phyloP scores from a whole-genome alignment of 164 flowering plant genomes.

The Berberis vulgaris region DNA sequence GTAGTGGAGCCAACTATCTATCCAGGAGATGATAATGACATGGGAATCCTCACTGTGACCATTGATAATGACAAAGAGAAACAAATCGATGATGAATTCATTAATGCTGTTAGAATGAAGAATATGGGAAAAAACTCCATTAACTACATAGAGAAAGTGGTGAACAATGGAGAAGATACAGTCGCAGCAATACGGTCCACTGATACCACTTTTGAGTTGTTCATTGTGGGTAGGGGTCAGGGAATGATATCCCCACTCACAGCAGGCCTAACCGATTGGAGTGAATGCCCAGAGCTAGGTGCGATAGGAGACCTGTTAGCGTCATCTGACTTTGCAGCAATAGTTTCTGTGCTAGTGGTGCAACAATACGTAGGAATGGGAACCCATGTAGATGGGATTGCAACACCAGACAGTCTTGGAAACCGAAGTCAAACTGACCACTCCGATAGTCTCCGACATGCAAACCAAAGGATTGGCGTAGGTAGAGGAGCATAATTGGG shows the following conservation, averaged over 20 bases:
- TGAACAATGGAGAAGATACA: neutral
- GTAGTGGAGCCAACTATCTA: neutral
- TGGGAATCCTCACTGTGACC: neutral
- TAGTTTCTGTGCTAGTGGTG: conserved; percentile 11
- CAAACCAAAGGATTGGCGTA: too few species aligned
- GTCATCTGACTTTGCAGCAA: conserved; percentile 11
- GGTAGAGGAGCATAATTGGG: too few species aligned
- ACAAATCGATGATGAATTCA: conserved; percentile 6
- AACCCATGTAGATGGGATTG: too few species aligned
- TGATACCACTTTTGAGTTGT: conserved; percentile 3
- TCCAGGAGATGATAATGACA: neutral
- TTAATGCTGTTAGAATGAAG: conserved; percentile 2
- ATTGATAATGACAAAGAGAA: conserved; percentile 2
- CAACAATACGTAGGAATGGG: conserved; percentile 3
- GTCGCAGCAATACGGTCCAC: conserved; percentile 3
- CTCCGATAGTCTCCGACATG: too few species aligned
- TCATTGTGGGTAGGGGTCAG: conserved; percentile 7
- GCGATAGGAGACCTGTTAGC: conserved; percentile 11
- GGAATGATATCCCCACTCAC: conserved; percentile 5
- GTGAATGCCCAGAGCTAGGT: conserved; percentile 14
- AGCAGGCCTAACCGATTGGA: conserved; percentile 10
- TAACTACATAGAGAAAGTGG: neutral
- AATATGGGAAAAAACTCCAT: conserved; percentile 4
- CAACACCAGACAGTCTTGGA: too few species aligned
- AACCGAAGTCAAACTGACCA: too few species aligned